Evolutionary conservation across 257 asterid species (phyloP), one percentile per base, ranked within the genome.

Genomic region (Solanum paucissectum): DNA sequence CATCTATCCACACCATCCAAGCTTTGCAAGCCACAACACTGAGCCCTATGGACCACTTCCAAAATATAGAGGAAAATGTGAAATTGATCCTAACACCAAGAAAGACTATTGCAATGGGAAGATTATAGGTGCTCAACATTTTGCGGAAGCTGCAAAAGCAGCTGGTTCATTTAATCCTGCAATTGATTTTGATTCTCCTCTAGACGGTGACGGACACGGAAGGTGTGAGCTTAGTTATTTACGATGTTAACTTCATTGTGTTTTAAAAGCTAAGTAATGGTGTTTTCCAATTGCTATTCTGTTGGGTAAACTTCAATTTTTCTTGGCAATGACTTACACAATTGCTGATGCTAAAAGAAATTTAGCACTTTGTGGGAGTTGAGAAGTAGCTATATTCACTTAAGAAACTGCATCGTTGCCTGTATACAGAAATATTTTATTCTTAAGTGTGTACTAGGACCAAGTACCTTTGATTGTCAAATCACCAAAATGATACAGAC

Each of bases 191-290:
- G 99, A 95, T 94, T 96, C 98, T 89, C 98, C 98, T 32, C 89
- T 96, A 38, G 99, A 97, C 81, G 99, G 99, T 20, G 99, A 97
- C 92, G 99, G 99, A 42, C 99, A 97, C 87, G 99, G 99, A 93
- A 97, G 99, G 99, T 97, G 87, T 58, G 91, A 58, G 34, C 87
- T 82, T 52, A 82, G 12, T 82, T 49, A 38, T 46, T 85, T 49
- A 82, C 5, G 44, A 32, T 49, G 44, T 49, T 82, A 52, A 82
- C 29, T 49, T 49, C 20, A 49, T 29, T 82, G 40, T 82, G 11
- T 82, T 49, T 20, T 49, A 49, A 49, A 40, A 49, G 68, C 25
- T 49, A 81, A 81, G 27, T 81, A 81, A 49, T 5, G 44, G 44
- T 49, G 66, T 49, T 49, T 29, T 29, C 44, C 44, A 46, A 10